Evolutionary conservation across 2,329 filamentous ascomycete species (phyloP).

Genomic region (Penicillium concentricum): DNA sequence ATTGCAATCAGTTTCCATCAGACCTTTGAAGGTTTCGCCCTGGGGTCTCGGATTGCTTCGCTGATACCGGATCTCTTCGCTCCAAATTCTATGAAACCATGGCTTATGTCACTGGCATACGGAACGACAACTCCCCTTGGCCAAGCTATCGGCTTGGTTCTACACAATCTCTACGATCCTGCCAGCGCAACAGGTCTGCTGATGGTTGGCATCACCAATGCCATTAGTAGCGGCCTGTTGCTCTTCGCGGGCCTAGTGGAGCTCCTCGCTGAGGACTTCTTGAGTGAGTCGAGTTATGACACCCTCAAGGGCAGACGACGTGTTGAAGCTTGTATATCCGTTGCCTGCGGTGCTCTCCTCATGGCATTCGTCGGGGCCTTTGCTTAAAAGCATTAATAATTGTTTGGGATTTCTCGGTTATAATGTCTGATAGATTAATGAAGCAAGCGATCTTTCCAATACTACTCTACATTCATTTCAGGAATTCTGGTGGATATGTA

Average conservation of each 20-base stretch:
- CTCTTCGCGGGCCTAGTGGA: slow-evolving; percentile 83
- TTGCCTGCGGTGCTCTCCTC: slow-evolving; percentile 58
- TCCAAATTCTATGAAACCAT: slow-evolving; percentile 70
- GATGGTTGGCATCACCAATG: slow-evolving; percentile 85
- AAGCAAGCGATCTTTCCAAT: background rate
- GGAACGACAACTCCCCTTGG: slow-evolving; percentile 75
- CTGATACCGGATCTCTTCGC: slow-evolving; percentile 67
- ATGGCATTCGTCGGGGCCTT: slow-evolving; percentile 69
- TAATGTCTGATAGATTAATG: background rate
- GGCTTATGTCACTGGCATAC: slow-evolving; percentile 64
- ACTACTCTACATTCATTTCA: background rate
- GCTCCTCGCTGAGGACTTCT: slow-evolving; percentile 79
- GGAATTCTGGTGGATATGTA: background rate
- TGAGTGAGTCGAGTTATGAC: slow-evolving; percentile 64
- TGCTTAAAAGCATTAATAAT: slow-evolving; percentile 44
- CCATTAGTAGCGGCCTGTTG: slow-evolving; percentile 75
- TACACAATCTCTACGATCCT: slow-evolving; percentile 79
- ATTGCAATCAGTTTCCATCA: slow-evolving; percentile 82
- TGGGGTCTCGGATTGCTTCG: slow-evolving; percentile 80
- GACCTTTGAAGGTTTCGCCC: slow-evolving; percentile 82
- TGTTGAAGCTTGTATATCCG: slow-evolving; percentile 61
- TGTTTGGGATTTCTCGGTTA: background rate
- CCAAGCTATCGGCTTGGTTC: slow-evolving; percentile 74
- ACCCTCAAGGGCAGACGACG: slow-evolving; percentile 57
- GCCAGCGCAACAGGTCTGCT: slow-evolving; percentile 71